These are phyloP conservation scores for Blastobotrys peoriensis DNA, from an alignment of 805 yeast species.

Conservation along the genomic window DNA sequence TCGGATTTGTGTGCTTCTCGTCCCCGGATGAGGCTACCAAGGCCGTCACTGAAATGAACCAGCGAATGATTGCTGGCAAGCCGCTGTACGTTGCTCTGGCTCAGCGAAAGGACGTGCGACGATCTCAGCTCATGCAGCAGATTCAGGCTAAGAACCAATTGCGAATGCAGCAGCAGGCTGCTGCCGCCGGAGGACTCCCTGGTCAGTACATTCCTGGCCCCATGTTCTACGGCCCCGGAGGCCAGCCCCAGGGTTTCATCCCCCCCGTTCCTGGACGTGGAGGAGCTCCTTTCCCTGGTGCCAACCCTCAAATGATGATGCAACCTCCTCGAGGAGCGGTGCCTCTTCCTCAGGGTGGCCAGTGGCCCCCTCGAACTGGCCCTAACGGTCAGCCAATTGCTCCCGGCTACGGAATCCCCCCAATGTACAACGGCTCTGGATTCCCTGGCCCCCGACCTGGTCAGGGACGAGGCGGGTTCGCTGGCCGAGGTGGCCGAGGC, in stretches of 20 bases:
- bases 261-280: slow-evolving; percentile 65
- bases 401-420: slow-evolving; percentile 81
- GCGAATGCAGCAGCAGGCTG: slow-evolving; percentile 94
- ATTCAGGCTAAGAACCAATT: slow-evolving; percentile 96
- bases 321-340: slow-evolving; percentile 32
- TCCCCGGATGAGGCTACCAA: slow-evolving; percentile 98
- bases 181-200: slow-evolving; percentile 78
- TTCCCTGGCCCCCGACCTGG: slow-evolving; percentile 22
- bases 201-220: slow-evolving; percentile 76
- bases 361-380: slow-evolving; percentile 54
- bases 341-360: slow-evolving; percentile 32
- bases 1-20: slow-evolving; percentile 97
- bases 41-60: slow-evolving; percentile 98
- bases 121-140: slow-evolving; percentile 95
- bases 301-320: slow-evolving; percentile 33
- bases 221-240: slow-evolving; percentile 64
- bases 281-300: slow-evolving; percentile 36
- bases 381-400: slow-evolving; percentile 78
- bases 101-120: slow-evolving; percentile 97
- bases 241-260: slow-evolving; percentile 74
- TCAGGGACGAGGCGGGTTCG: slow-evolving; percentile 26
- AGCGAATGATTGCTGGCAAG: slow-evolving; percentile 88
- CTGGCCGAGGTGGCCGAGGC: slow-evolving; percentile 23
- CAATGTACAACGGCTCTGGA: slow-evolving; percentile 55
- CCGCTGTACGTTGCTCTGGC: slow-evolving; percentile 98